Base-by-base conservation (phyloP, 768 basidiomycete species). In the Lactarius quietus region DNA sequence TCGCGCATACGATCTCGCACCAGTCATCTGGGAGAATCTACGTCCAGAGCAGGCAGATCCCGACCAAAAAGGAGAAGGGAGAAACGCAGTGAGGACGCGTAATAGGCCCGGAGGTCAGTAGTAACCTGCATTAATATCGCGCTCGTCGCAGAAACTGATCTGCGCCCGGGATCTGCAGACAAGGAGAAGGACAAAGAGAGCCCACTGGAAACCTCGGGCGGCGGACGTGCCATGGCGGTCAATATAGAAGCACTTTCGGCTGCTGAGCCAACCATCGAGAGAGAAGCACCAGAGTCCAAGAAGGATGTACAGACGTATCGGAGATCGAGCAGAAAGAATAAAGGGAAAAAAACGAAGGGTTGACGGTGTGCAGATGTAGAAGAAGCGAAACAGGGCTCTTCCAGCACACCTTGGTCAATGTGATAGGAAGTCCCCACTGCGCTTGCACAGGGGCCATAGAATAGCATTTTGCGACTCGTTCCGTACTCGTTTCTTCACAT, bases 1-100 rank as follows among this genome's bases (percentile, higher is more conserved):
- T 72, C 75, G 93, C 64, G 86, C 90, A 35, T 96, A 97, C 70
- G 80, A 78, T 54, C 74, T 95, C 5, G 77, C 86, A 51, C 82
- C 86, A 18, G 88, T 92, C 28, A 83, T 81, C 10, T 76, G 86
- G 67, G 86, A 74, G 62, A 74, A 74, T 57, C 68, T 77, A 31
- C 71, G 76, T 9, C 76, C 76, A 15, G 76, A 74, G 70, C 48
- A 67, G 26, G 52, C 59, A 10, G 62, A 69, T 43, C 4, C 9
- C 2, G 39, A 35, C 45, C 53, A 58, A 14, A 38, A 38, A 41
- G 55, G 12, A 18, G 6, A 60, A 43, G 18, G 18, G 18, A 20
- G 41, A 23, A 26, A 10, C 20, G 8, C 29, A 18, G 7, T 6
- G n/a, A 55, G 12, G 23, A 35, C 18, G 6, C 29, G 55, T 28